Conservation (phyloP, 257 asterid genomes). For the Gentiana straminea region DNA sequence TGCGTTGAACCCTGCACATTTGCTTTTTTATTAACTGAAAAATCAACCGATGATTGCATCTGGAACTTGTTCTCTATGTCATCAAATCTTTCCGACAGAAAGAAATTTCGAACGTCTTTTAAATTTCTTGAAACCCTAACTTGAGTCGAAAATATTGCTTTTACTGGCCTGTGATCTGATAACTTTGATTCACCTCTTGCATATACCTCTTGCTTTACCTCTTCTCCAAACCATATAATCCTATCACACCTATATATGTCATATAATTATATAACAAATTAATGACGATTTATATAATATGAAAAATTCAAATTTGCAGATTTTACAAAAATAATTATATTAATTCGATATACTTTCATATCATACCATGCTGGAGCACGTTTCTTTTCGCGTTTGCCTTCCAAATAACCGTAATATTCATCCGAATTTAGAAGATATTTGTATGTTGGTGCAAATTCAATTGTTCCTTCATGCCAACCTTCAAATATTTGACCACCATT, state of each 20-base stretch:
- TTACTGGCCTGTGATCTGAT: slow-evolving; percentile 62
- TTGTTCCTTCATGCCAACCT: slow-evolving; percentile 54
- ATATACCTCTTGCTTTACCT: slow-evolving; percentile 38
- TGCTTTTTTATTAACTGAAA: slow-evolving; percentile 16
- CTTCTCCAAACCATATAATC: slow-evolving; percentile 59
- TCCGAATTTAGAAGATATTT: slow-evolving; percentile 41
- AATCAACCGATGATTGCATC: slow-evolving; percentile 10
- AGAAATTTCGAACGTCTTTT: slow-evolving; percentile 27
- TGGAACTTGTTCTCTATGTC: slow-evolving; percentile 12
- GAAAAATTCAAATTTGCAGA: too few relatives aligned
- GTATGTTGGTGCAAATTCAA: slow-evolving; percentile 56
- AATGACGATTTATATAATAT: too few relatives aligned
- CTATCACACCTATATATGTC: slow-evolving; percentile 46
- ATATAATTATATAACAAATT: neutral
- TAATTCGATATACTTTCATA: neutral
- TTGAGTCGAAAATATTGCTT: slow-evolving; percentile 36
- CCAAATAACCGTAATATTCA: slow-evolving; percentile 32
- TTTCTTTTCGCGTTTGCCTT: slow-evolving; percentile 35
- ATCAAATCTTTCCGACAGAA: slow-evolving; percentile 37
- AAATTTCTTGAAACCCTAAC: slow-evolving; percentile 22
- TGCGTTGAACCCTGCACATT: neutral
- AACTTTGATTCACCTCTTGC: slow-evolving; percentile 46
- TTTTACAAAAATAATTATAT: too few relatives aligned
- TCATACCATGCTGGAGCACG: slow-evolving; percentile 58
- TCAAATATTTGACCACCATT: slow-evolving; percentile 48